A percentile compares a stretch with the other conserved stretches of the same genome.
These are phyloP conservation scores for Talaromyces amestolkiae DNA, from an alignment of 2,329 filamentous ascomycete genomes.

Conservation along the genomic window DNA sequence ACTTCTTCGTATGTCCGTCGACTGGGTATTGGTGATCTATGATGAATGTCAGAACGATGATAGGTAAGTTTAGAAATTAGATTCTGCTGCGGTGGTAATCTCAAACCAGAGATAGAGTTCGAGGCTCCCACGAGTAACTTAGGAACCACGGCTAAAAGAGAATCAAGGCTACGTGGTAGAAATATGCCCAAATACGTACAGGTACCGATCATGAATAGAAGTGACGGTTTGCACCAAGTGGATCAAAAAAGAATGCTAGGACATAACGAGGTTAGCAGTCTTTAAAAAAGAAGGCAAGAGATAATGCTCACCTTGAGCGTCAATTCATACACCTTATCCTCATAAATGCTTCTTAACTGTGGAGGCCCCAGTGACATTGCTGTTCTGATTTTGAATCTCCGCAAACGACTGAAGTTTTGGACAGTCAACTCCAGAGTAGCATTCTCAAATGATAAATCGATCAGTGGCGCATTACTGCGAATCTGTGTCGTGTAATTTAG, in stretches of 20 bases:
- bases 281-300: neutral
- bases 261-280: neutral
- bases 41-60: neutral
- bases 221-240: neutral
- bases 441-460: neutral
- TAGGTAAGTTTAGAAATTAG: no score
- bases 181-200: neutral
- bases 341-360: neutral
- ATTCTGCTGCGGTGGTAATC: no score
- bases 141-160: neutral
- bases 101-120: neutral
- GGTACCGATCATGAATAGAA: constrained; percentile 7
- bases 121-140: neutral
- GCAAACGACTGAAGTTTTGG: neutral
- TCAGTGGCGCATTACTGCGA: neutral
- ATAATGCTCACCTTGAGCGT: neutral
- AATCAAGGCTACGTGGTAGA: neutral
- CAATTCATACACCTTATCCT: neutral
- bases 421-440: neutral
- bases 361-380: constrained; percentile 3
- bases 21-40: constrained; percentile 2
- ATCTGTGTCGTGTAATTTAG: neutral
- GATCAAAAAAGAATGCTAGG: constrained; percentile 2
- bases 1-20: constrained; percentile 1
- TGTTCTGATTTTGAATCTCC: constrained; percentile 5